These are phyloP conservation scores for Fusarium napiforme DNA, from an alignment of 2,329 filamentous ascomycete species.

Conservation along the genomic window DNA sequence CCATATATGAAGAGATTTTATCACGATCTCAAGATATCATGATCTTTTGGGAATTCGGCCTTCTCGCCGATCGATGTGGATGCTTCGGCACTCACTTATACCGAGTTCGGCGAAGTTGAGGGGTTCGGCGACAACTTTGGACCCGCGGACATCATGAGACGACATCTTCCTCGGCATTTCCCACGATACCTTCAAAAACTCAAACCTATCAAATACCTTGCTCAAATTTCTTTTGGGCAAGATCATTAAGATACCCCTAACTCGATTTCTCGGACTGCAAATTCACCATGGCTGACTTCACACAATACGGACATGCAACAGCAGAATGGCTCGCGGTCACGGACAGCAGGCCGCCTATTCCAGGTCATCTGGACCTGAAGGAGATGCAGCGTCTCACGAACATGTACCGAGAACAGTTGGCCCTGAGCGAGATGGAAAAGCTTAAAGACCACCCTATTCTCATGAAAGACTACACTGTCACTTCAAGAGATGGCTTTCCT, in stretches of 20 bases:
- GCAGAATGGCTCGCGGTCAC: conserved; percentile 56
- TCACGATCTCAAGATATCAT: background rate
- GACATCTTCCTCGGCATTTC: background rate
- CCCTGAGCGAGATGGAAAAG: conserved; percentile 8
- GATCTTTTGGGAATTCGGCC: background rate
- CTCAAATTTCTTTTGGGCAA: background rate
- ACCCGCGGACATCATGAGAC: background rate
- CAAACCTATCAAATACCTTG: rapidly evolving
- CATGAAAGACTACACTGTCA: conserved; percentile 47
- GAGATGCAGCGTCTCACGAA: conserved; percentile 32
- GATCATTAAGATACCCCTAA: background rate
- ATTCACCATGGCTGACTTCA: conserved; percentile 42
- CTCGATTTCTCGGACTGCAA: rapidly evolving
- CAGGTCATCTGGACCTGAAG: conserved; percentile 1
- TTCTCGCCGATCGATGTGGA: conserved; percentile 1
- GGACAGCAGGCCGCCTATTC: conserved; percentile 16
- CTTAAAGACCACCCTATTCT: conserved; percentile 37
- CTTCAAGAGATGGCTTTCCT: conserved; percentile 27
- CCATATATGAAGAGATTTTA: background rate
- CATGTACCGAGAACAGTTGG: conserved; percentile 20
- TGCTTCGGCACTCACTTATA: background rate
- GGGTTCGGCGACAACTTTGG: conserved; percentile 1
- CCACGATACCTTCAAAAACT: conserved; percentile 14
- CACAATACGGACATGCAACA: conserved; percentile 54
- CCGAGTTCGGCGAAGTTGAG: conserved; percentile 13